Evolutionary conservation across 306 rosid genomes (phyloP), one percentile per base, ranked within the genome.

Genomic region (Purshia tridentata): DNA sequence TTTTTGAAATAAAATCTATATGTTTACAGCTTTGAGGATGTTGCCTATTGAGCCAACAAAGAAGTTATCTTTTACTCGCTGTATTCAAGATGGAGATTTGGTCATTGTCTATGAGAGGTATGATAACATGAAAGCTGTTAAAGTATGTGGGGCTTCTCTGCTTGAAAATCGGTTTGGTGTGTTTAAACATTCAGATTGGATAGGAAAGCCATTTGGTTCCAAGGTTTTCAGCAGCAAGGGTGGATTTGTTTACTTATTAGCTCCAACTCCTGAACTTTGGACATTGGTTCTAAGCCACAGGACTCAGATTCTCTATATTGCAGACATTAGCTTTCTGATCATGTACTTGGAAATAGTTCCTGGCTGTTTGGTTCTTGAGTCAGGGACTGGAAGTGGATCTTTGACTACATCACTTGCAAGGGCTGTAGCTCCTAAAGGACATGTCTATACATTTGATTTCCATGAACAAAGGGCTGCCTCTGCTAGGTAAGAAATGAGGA

Each of bases 321-420:
- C 98, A 0, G 98, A 93, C 76, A 88, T 93, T 58, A 89, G 97
- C 78, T 86, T 93, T 61, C 87, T 93, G 48, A 77, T 90, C n/a
- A 87, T 86, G 90, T 87, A 78, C 62, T 84, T 93, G 89, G 98
- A 93, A 72, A 54, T 88, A 63, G 86, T 90, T 75, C 96, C 97
- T 11, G 98, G 98, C 18, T 86, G 93, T 55, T 49, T 93, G 73
- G 91, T 93, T 83, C 86, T 92, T 12, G 98, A 92, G 81, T 88
- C 90, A 14, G 98, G 98, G 72, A 92, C 98, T 13, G 97, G 98
- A 67, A 93, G 96, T 81, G 97, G 98, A 52, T 93, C 98, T 69
- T 83, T 93, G 47, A 87, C 98, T 40, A 88, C 97, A 6, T 87
- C 98, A 3, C 95, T 93, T 83, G 96, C 91, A 9, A 80, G 96